Evolutionary conservation across 2,329 filamentous ascomycete genomes (phyloP), one percentile per base, ranked within the genome.

Genomic region (Cryoendolithus antarcticus): DNA sequence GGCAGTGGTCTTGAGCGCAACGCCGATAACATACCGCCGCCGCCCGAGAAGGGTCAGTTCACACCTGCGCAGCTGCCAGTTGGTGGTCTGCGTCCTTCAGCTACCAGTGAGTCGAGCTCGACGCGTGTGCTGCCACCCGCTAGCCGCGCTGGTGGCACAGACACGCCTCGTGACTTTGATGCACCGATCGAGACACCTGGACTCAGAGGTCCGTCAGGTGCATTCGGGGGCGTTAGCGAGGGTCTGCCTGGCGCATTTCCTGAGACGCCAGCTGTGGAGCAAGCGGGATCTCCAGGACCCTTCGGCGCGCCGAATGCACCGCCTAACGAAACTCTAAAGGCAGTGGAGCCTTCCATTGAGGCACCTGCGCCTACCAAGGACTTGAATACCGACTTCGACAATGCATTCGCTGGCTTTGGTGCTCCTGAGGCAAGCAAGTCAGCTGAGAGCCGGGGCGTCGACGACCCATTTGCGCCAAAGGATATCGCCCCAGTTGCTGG

Each of bases 361-460:
- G 39, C 11, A 11, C 39, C 49, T 35, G 42, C 63, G 28, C 55
- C 54, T 32, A 59, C 62, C 13, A 86, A 86, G 63, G 78, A 83
- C 36, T 27, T 27, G 24, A 27, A 27, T 4, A 27, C 24, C 24
- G 85, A 91, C 51, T 91, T 93, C 49, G 85, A 93, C 55, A 78
- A 80, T 44, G 85, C 85, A 2, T 93, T 93, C 65, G 82, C 82
- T 32, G 80, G 78, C 41, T 89, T 91, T 51, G 69, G 68, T 9
- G 49, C 53, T 4, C 43, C 40, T 10, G 46, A 58, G 9, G 24
- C 24, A 27, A 8, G 24, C 24, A 49, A 48, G 31, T 49, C 53
- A 5, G 43, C 44, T 12, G 34, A 33, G 2, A 37, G 34, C 9
- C 40, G 42, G 7, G 24, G 7, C 5, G 24, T 27, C 7, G 24